Conservation (phyloP, 805 yeast genomes). For the Candida glaebosa region DNA sequence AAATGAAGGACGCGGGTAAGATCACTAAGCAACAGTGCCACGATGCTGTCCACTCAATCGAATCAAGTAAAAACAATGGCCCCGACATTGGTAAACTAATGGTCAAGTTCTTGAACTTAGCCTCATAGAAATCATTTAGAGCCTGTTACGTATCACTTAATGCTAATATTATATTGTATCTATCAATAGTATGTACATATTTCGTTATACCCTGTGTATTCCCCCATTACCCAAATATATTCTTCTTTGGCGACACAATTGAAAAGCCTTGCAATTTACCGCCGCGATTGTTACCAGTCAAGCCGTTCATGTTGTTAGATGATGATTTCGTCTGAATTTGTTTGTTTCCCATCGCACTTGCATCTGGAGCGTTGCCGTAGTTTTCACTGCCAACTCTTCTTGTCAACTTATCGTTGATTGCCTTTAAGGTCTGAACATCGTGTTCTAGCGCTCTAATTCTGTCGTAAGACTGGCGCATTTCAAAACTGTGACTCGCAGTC, state of each 20-base stretch:
- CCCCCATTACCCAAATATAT: slow-evolving; percentile 15
- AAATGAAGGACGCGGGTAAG: slow-evolving; percentile 12
- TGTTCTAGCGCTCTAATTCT: slow-evolving; percentile 30
- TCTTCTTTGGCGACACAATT: slow-evolving; percentile 32
- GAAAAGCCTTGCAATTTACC: slow-evolving; percentile 39
- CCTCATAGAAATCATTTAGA: not conserved
- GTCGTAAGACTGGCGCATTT: slow-evolving; percentile 33
- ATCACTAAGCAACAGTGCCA: slow-evolving; percentile 26
- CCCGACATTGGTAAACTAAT: slow-evolving; percentile 32
- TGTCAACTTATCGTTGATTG: slow-evolving; percentile 33
- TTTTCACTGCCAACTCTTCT: slow-evolving; percentile 14
- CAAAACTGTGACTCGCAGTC: slow-evolving; percentile 32
- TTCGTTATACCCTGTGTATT: not conserved
- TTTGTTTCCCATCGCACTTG: not conserved
- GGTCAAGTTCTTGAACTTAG: not conserved
- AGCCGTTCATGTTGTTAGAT: not conserved
- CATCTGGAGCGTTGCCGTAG: not conserved
- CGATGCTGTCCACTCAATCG: slow-evolving; percentile 26
- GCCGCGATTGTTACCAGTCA: slow-evolving; percentile 14
- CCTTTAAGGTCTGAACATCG: slow-evolving; percentile 25
- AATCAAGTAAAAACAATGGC: slow-evolving; percentile 39
- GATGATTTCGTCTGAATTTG: not conserved
- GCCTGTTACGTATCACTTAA: too few relatives aligned
- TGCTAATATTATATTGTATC: not conserved
- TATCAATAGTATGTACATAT: slow-evolving; percentile 1